phyloP scores from a whole-genome alignment of 2,329 filamentous ascomycete species.

The Microcera coccophila region DNA sequence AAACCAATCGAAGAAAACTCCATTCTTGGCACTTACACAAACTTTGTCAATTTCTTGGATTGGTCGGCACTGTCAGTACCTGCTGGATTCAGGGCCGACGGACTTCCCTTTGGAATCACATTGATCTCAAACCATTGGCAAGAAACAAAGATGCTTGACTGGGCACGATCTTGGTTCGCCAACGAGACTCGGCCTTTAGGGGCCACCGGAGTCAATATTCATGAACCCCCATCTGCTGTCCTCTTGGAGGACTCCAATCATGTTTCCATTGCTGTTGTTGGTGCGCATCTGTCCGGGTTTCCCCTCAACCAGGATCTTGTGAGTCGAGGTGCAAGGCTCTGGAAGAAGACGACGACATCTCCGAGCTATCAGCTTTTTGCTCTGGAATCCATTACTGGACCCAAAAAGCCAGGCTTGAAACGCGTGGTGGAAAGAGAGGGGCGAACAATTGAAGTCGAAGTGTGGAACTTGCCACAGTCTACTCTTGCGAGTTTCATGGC shows the following conservation, averaged over 20 bases:
- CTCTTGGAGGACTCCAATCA: not conserved
- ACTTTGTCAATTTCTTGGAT: constrained; percentile 59
- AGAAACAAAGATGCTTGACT: constrained; percentile 28
- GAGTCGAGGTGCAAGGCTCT: constrained; percentile 27
- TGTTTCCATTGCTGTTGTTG: constrained; percentile 31
- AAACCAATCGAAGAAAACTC: constrained; percentile 54
- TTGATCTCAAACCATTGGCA: constrained; percentile 36
- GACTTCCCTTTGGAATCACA: constrained; percentile 37
- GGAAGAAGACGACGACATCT: constrained; percentile 26
- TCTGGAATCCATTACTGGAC: constrained; percentile 15
- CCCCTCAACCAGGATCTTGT: constrained; percentile 33
- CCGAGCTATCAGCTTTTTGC: constrained; percentile 29
- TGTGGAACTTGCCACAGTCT: constrained; percentile 32
- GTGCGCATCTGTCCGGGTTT: constrained; percentile 34
- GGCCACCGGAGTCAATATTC: constrained; percentile 20
- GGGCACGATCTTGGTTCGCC: constrained; percentile 29
- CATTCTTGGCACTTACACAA: constrained; percentile 52
- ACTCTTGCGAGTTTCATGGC: constrained; percentile 30
- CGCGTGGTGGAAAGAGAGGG: constrained; percentile 24
- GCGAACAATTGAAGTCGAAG: constrained; percentile 31
- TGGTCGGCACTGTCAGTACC: constrained; percentile 52
- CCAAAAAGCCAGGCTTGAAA: constrained; percentile 32
- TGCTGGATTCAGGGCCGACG: constrained; percentile 39
- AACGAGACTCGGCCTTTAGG: constrained; percentile 22
- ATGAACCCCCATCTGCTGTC: constrained; percentile 1